phyloP scores from a whole-genome alignment of 2,329 filamentous ascomycete genomes.

The Ophiostoma ips region DNA sequence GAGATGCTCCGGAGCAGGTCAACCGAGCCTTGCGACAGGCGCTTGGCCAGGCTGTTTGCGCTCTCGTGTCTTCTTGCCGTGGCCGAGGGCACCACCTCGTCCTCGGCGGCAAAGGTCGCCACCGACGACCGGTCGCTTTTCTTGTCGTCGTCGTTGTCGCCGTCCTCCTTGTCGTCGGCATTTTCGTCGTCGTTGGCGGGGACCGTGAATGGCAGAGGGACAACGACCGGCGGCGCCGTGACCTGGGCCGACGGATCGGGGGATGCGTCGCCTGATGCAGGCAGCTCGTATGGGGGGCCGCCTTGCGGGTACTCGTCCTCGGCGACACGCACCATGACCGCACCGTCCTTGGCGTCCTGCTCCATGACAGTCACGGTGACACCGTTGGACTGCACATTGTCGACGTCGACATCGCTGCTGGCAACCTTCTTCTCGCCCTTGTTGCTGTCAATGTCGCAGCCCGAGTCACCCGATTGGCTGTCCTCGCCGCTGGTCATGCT shows the following conservation, averaged over 20 bases:
- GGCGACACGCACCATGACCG: conserved; percentile 39
- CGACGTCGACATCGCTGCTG: conserved; percentile 33
- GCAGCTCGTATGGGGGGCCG: neutral
- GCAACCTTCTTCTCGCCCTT: conserved; percentile 30
- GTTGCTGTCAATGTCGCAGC: conserved; percentile 34
- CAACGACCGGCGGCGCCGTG: conserved; percentile 30
- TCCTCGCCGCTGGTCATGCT: conserved; percentile 17
- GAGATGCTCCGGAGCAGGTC: conserved; percentile 32
- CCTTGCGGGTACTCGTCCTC: conserved; percentile 31
- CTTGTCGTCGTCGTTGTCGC: conserved; percentile 30
- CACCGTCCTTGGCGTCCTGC: conserved; percentile 28
- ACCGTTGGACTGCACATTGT: conserved; percentile 29
- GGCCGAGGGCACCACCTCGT: conserved; percentile 27
- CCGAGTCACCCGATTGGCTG: conserved; percentile 34
- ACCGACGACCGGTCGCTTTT: conserved; percentile 44
- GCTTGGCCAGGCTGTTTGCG: conserved; percentile 28
- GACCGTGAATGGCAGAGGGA: conserved; percentile 53
- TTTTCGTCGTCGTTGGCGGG: conserved; percentile 22
- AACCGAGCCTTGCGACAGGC: conserved; percentile 34
- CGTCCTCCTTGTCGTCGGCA: conserved; percentile 8
- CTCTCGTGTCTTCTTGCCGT: conserved; percentile 8
- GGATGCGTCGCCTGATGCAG: neutral
- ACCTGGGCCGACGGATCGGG: neutral
- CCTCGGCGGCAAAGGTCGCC: conserved; percentile 53
- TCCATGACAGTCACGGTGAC: conserved; percentile 29